Conservation (phyloP, 176 grass and related monocot species). For the Carex cristatella region DNA sequence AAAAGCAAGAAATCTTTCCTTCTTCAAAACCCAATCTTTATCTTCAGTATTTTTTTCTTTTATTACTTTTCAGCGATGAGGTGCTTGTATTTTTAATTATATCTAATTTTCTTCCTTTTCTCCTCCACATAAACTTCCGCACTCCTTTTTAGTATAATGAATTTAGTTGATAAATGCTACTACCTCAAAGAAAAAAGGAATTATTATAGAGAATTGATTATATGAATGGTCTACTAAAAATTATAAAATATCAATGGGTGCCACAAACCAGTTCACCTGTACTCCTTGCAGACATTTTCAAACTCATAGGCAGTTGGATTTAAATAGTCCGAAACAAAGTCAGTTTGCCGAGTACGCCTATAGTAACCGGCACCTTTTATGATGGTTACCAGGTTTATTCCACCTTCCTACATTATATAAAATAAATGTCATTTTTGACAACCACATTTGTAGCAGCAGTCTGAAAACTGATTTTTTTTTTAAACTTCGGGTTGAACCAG, state of each 20-base stretch:
- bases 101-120: not conserved
- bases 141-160: not conserved
- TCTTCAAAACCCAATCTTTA: not conserved
- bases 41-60: not conserved
- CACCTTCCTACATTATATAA: conserved; percentile 50
- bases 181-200: conserved; percentile 1
- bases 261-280: conserved; percentile 34
- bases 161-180: not conserved
- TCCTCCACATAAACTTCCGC: not conserved
- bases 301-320: conserved; percentile 56
- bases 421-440: not conserved
- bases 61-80: not conserved
- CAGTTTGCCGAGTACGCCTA: conserved; percentile 48
- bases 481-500: not conserved
- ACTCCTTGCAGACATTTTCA: conserved; percentile 24
- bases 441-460: not conserved
- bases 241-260: not conserved
- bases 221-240: not conserved
- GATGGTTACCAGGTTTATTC: conserved; percentile 51
- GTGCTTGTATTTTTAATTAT: not conserved
- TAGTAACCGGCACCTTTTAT: conserved; percentile 80
- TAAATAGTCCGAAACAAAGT: conserved; percentile 65
- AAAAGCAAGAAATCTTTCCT: not conserved
- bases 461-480: not conserved
- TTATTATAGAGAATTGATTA: not conserved